Evolutionary conservation across 2,329 filamentous ascomycete genomes (phyloP), one percentile per base, ranked within the genome.

Genomic region (Ceratocystis ficicola): DNA sequence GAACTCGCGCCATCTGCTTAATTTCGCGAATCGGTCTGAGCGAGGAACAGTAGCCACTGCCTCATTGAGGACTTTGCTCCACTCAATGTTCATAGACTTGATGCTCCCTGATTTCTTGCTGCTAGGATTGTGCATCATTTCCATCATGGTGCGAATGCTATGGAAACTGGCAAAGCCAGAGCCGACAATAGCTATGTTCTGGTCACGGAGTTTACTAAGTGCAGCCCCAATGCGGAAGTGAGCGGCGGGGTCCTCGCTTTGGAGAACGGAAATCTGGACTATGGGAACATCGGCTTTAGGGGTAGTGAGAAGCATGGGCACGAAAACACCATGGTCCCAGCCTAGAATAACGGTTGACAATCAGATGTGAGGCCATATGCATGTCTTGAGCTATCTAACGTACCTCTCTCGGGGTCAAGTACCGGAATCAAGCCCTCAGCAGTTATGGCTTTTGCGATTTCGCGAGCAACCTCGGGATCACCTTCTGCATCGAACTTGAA

Each of bases 271-370:
- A 65, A 85, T 70, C 71, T 84, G 82, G n/a, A 85, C 75, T 36
- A 85, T 75, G 61, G 83, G 82, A 1, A 82, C 71, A 66, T 77
- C 73, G 69, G 81, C 82, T 52, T 74, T 70, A 22, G 83, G 82
- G 66, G 79, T 73, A 69, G 81, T 78, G 55, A 85, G 79, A 59
- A 78, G 75, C 73, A 85, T 75, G 5, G 82, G 82, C 30, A 85
- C 73, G 71, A 84, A 85, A 66, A 85, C 81, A 74, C 82, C 83
- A 71, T 85, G 83, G 71, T 85, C 82, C 82, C 82, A 85, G 67
- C 78, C 75, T 64, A 12, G 17, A 10, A 36, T 10, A 44, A 32
- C 5, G 20, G 25, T 61, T 17, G 25, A 44, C 10, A 57, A 10
- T 41, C 30, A 10, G 15, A 17, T 8, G 4, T n/a, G 5, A 59